phyloP scores from a whole-genome alignment of 139 green algal species.

The Nannochloris sp. region DNA sequence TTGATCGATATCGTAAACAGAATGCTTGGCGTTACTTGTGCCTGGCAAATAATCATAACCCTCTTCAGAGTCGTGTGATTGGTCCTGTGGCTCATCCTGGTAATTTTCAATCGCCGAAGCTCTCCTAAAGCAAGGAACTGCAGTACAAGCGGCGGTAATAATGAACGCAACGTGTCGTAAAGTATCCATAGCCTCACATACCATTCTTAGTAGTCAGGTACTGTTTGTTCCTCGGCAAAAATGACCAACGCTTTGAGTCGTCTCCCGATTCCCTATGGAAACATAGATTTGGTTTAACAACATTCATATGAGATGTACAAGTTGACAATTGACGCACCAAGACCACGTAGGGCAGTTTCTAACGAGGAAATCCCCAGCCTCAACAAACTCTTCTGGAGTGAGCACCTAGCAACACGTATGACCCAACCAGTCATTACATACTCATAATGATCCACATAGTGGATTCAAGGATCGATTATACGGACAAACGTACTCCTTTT shows the following conservation, averaged over 20 bases:
- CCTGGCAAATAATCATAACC: background rate
- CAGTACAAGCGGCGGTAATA: background rate
- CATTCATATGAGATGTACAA: background rate
- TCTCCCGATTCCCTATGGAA: constrained; percentile 63
- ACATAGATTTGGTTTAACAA: background rate
- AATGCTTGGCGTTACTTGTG: background rate
- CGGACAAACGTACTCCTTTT: constrained; percentile 31
- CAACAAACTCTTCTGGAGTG: constrained; percentile 78
- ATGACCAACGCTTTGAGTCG: constrained; percentile 41
- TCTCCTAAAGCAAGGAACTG: constrained; percentile 75
- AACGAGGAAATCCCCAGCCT: constrained; percentile 72
- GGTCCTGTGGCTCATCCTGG: background rate
- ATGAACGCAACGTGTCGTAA: background rate
- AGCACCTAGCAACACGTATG: constrained; percentile 50
- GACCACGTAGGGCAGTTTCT: constrained; percentile 73
- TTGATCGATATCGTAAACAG: background rate
- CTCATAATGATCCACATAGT: background rate
- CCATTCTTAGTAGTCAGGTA: constrained; percentile 78
- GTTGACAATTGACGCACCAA: constrained; percentile 41
- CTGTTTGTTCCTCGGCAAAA: constrained; percentile 74
- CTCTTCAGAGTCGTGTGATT: background rate
- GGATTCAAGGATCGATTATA: background rate
- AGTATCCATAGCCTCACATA: constrained; percentile 11
- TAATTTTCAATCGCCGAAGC: constrained; percentile 36
- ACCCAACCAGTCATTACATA: background rate